A percentile compares a stretch with the other conserved stretches of the same genome.
Evolutionary conservation across 1,284 basidiomycete species (phyloP).

Genomic region (Melampsora americana): DNA sequence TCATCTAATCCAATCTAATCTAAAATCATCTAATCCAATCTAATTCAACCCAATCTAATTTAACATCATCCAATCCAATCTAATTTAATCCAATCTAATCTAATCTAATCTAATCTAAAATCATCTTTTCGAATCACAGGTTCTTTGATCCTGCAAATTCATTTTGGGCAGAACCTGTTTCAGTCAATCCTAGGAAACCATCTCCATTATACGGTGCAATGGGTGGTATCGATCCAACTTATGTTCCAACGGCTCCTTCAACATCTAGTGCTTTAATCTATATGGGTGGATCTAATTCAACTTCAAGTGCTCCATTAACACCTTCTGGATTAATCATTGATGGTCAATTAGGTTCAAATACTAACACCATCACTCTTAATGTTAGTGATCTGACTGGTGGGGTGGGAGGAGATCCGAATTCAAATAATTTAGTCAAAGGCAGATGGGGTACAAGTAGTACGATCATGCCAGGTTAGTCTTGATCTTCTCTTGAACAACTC

Average conservation of each 20-base stretch:
- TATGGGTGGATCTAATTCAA: conserved; percentile 16
- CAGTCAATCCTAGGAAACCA: neutral
- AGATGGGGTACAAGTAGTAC: conserved; percentile 31
- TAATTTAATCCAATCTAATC: neutral
- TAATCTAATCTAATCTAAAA: neutral
- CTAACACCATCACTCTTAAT: conserved; percentile 29
- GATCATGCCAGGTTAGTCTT: conserved; percentile 26
- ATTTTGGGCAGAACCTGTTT: conserved; percentile 25
- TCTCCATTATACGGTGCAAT: conserved; percentile 16
- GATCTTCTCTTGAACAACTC: neutral
- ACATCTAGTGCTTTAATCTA: conserved; percentile 17
- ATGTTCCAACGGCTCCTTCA: conserved; percentile 12
- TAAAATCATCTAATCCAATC: neutral
- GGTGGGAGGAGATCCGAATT: conserved; percentile 9
- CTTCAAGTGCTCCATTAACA: conserved; percentile 2
- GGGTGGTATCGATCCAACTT: conserved; percentile 21
- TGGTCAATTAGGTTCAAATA: conserved; percentile 39
- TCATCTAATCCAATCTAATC: neutral
- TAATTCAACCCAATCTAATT: neutral
- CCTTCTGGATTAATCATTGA: conserved; percentile 17
- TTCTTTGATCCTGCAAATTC: conserved; percentile 28
- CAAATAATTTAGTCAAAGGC: conserved; percentile 21
- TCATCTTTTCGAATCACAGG: neutral
- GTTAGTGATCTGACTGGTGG: conserved; percentile 7
- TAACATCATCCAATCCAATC: neutral